Base-by-base conservation (phyloP, 768 basidiomycete genomes). In the Naganishia kalamii region DNA sequence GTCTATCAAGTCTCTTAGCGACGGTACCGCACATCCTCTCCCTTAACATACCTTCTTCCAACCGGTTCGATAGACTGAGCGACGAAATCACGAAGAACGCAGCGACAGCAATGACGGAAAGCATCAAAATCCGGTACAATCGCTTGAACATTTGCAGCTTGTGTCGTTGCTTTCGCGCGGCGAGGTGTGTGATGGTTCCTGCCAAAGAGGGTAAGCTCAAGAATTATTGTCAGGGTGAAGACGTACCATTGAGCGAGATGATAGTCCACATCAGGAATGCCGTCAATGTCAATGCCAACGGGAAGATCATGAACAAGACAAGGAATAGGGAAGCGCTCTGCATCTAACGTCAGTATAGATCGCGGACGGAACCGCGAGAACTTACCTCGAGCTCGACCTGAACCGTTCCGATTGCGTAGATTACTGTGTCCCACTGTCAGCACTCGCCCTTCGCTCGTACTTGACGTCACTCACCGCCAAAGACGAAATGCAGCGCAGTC, bases 201-300 rank as follows among this genome's bases (percentile, higher is more conserved):
- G 76, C 51, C 66, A 41, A 57, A 68, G 68, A 62, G 37, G 21
- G 27, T 17, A 27, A 35, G 29, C 30, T 6, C 17, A 52, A 3
- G 7, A 2, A 32, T 4, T 10, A n/a, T 12, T 3, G 8, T 10
- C 40, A 5, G 11, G 25, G 2, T 2, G 49, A 25, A 13, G 60
- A 77, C 82, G 30, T 68, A 91, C 91, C 87, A 72, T 91, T 92
- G 52, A 96, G 81, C 12, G 89, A 85, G 75, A 92, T 88, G 80
- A 94, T 85, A 59, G 94, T 97, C 94, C 94, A 98, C 69, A 94
- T 83, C 27, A 99, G 83, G 82, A 97, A 99, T 1, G 87, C 87
- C 64, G 92, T 94, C n/a, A 99, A 82, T 0, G 92, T 92, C 79
- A 98, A 88, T 0, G 94, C 90, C 52, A 99, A 82, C 5, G 96